Evolutionary conservation across 345 rosid genomes (phyloP), one percentile per base, ranked within the genome.

Genomic region (Melastoma malabathricum): DNA sequence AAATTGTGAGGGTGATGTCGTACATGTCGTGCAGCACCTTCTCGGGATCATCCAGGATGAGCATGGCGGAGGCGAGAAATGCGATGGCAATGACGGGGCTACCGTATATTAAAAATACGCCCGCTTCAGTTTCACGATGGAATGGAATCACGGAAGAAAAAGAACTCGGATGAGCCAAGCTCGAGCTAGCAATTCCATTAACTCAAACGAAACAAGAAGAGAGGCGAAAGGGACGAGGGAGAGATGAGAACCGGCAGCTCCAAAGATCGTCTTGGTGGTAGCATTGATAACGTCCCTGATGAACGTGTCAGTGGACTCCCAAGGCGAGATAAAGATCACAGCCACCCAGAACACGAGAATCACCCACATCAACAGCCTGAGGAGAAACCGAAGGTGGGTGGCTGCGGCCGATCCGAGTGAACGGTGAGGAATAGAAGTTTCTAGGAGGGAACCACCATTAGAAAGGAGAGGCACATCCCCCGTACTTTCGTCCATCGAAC

Each of bases 51-150:
- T 76, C 64, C 55, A 78, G 38, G 38, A 31, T 65, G 19, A 83
- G 72, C 69, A 69, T 69, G 6, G 68, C 59, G 15, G 64, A 57
- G 54, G 84, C 72, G 52, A 89, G 78, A 66, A 78, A 27, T 5
- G 74, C 75, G 43, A 89, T 68, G 15, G 73, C 34, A 44, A 83
- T 63, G 69, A 86, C 54, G 1, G 95, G 97, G 19, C 75, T 87
- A 50, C 94, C 81, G 57, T 76, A 69, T 9, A 55, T 18, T 62
- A 86, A 19, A 67, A 89, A 86, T 16, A 73, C 17, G 72, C 84
- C 83, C 46, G 88, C 97, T 89, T 76, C 58, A 43, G 16, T 43
- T 27, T 22, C n/a, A 53, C 46, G 0, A 3, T 13, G 46, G n/a
- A 61, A 19, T 25, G 15, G 14, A 31, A 3, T 39, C 47, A 3